Evolutionary conservation across 2,329 filamentous ascomycete genomes (phyloP), one percentile per base, ranked within the genome.

Genomic region (Sphaerulina vaccinii): DNA sequence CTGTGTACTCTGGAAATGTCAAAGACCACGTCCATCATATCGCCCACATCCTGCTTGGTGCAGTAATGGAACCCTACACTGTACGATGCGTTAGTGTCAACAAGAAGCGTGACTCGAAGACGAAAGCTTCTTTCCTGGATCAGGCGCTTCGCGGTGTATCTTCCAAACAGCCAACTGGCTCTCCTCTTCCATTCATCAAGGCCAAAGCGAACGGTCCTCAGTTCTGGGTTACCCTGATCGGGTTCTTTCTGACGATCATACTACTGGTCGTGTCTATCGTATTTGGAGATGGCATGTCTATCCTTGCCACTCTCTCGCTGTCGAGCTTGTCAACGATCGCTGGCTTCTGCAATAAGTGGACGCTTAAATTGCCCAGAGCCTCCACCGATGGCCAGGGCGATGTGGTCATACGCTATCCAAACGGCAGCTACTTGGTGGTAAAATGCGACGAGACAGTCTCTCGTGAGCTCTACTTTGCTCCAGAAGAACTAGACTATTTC

Each of bases 391-490:
- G 73, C 2, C 62, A 59, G 0, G 57, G 60, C 1, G 75, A 79
- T 47, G 70, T 76, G 0, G 74, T 79, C 1, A 76, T 79, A 29
- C 69, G 75, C 13, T 78, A 79, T 56, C 73, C 74, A 0, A 78
- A 77, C 51, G 77, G 76, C 29, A 75, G 69, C 54, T 79, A 76
- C 53, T 66, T 79, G 11, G 66, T 79, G 3, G 73, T 79, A 3
- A 69, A 70, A 29, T 79, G 77, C 57, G 62, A 70, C n/a, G 77
- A 79, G 52, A 65, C 75, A 3, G 71, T 78, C 1, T 75, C 77
- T 2, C 68, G 76, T 11, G 75, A 79, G 56, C 66, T 79, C 0
- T 79, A 75, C 60, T 79, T 79, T 55, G 75, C 76, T 3, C 76
- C 75, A 0, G 76, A 78, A 58, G 69, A 72, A 39, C 76, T 79